Evolutionary conservation across 441 rosid genomes (phyloP), one percentile per base, ranked within the genome.

Genomic region (Populus hybrid): DNA sequence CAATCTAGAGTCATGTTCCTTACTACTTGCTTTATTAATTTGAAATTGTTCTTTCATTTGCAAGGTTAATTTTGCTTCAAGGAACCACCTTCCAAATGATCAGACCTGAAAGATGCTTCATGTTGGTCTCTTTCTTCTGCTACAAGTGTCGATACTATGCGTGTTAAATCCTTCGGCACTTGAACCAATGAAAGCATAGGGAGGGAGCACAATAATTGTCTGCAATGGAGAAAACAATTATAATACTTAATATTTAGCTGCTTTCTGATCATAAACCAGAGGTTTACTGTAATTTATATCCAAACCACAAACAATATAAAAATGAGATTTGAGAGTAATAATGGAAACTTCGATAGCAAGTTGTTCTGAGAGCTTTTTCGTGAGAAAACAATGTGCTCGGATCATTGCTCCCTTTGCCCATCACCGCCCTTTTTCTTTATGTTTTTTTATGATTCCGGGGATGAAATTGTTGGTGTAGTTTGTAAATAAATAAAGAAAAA

Each of bases 341-440:
- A 69, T 77, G 72, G 82, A 83, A 80, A 80, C 83, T 81, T 83
- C 75, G 59, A 70, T 75, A 85, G 77, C 75, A 85, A 87, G 79
- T 61, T 34, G 42, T 75, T 71, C 71, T 75, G 32, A 74, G 40
- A 40, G 81, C 3, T 71, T 72, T n/a, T 46, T n/a, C 28, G 40
- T 40, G 69, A 61, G 67, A 76, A 78, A 67, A 73, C 74, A 76
- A 63, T 57, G 77, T 65, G 80, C 77, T 67, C 21, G 5, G 32
- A 36, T 61, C 24, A 53, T 53, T 53, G 0, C 61, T 53, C 61
- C n/a, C 24, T 5, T 46, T n/a, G 30, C 50, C 18, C 0, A 30
- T 30, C 16, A 30, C 11, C 6, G 28, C n/a, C 1, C n/a, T 53
- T 53, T 53, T 18, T 67, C 14, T 46, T 53, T 5, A 53, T 53